phyloP scores from a whole-genome alignment of 2,329 filamentous ascomycete genomes.

The Tothia fuscella region DNA sequence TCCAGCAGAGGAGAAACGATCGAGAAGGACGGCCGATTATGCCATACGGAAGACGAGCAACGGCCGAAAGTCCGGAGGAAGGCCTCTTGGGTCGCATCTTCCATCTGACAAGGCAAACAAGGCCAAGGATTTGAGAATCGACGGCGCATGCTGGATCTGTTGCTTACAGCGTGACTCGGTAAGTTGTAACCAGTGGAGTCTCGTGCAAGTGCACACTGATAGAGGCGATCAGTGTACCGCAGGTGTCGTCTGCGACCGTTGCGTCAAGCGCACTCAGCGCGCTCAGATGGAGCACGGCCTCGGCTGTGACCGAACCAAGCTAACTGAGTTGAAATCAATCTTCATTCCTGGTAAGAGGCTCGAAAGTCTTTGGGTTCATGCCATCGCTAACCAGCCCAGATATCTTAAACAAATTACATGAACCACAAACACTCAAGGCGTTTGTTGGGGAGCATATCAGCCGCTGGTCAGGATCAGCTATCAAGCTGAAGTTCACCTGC shows the following conservation, averaged over 20 bases:
- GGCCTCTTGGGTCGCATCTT: conserved; percentile 27
- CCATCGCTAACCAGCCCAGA: conserved; percentile 13
- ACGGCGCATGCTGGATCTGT: conserved; percentile 37
- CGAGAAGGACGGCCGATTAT: no score
- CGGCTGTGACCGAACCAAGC: conserved; percentile 33
- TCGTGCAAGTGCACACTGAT: conserved; percentile 10
- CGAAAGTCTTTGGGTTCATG: not conserved
- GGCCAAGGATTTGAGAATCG: conserved; percentile 33
- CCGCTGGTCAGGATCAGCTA: conserved; percentile 23
- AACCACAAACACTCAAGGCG: conserved; percentile 30
- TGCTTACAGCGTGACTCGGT: conserved; percentile 35
- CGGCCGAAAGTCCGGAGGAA: conserved; percentile 23
- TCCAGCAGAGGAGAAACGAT: not conserved
- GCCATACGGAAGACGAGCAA: conserved; percentile 13
- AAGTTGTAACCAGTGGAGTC: conserved; percentile 12
- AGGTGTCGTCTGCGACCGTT: conserved; percentile 27
- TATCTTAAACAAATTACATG: conserved; percentile 29
- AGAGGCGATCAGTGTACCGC: conserved; percentile 22
- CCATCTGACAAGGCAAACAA: conserved; percentile 26
- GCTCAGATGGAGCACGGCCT: conserved; percentile 29
- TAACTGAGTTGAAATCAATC: conserved; percentile 30
- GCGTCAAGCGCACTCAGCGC: conserved; percentile 26
- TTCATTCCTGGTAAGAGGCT: conserved; percentile 30
- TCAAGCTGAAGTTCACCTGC: conserved; percentile 32
- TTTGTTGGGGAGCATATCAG: conserved; percentile 27